phyloP scores from a whole-genome alignment of 1,139 yeast genomes.

The Candida tetrigidarum region DNA sequence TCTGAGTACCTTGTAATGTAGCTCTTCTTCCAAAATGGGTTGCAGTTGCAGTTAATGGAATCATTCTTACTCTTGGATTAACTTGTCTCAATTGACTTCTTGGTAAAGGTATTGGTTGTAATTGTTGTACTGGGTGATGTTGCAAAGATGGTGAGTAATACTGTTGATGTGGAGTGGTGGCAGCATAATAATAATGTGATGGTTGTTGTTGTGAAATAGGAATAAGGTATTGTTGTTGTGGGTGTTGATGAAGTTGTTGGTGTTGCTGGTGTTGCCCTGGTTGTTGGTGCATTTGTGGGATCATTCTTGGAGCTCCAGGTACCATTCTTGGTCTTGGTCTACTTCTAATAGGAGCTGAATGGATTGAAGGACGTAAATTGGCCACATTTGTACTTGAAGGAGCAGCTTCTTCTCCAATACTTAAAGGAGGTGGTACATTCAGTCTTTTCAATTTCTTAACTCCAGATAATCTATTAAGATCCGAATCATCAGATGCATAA shows the following conservation, averaged over 20 bases:
- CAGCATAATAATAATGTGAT: constrained; percentile 12
- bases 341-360: constrained; percentile 47
- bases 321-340: constrained; percentile 13
- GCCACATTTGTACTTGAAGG: background rate
- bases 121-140: constrained; percentile 7
- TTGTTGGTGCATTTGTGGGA: constrained; percentile 9
- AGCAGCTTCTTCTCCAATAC: constrained; percentile 19
- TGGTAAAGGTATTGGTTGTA: constrained; percentile 6
- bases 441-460: constrained; percentile 41
- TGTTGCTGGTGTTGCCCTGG: constrained; percentile 7
- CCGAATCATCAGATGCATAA: constrained; percentile 19
- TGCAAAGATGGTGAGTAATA: constrained; percentile 11
- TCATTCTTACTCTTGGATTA: constrained; percentile 13
- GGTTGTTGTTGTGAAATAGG: constrained; percentile 8
- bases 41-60: constrained; percentile 15
- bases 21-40: constrained; percentile 14
- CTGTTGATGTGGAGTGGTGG: constrained; percentile 10
- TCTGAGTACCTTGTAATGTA: constrained; percentile 1
- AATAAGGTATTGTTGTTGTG: constrained; percentile 7
- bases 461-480: constrained; percentile 13
- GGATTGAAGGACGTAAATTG: constrained; percentile 35
- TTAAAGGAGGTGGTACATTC: constrained; percentile 51
- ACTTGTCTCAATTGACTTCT: constrained; percentile 8
- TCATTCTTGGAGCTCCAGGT: constrained; percentile 6
- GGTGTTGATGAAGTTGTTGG: constrained; percentile 8